phyloP scores from a whole-genome alignment of 2,329 filamentous ascomycete genomes.

The Penicillium capsulatum region DNA sequence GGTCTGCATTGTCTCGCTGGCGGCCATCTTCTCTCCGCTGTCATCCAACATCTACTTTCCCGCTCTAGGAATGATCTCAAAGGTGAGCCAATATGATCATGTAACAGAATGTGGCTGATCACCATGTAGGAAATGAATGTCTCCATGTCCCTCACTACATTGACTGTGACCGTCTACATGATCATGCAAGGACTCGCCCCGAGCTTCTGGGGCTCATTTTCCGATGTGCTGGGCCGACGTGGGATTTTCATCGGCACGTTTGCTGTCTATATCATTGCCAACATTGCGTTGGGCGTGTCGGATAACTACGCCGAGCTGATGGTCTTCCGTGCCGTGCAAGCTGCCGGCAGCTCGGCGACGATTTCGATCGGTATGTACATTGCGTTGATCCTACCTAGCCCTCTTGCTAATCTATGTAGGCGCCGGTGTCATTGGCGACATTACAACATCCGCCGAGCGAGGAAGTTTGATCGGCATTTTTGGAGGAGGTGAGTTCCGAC shows the following conservation, averaged over 20 bases:
- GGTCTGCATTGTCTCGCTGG: slow-evolving; percentile 38
- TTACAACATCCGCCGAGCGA: slow-evolving; percentile 36
- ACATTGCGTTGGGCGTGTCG: slow-evolving; percentile 45
- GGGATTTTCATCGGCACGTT: slow-evolving; percentile 47
- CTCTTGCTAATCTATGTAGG: slow-evolving; percentile 18
- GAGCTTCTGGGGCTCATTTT: slow-evolving; percentile 48
- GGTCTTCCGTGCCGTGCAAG: slow-evolving; percentile 47
- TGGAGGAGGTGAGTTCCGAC: slow-evolving; percentile 31
- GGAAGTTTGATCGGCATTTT: slow-evolving; percentile 40
- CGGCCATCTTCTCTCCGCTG: slow-evolving; percentile 44
- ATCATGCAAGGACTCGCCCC: slow-evolving; percentile 51
- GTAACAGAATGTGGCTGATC: neutral
- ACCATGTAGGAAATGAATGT: slow-evolving; percentile 21
- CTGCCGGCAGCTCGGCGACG: slow-evolving; percentile 47
- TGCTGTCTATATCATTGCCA: slow-evolving; percentile 46
- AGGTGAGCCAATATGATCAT: slow-evolving; percentile 10
- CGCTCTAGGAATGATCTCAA: slow-evolving; percentile 30
- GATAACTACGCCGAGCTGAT: slow-evolving; percentile 45
- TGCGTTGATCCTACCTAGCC: neutral
- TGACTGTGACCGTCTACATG: slow-evolving; percentile 46
- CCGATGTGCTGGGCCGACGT: slow-evolving; percentile 47
- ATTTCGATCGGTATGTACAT: slow-evolving; percentile 44
- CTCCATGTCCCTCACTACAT: slow-evolving; percentile 28
- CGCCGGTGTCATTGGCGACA: slow-evolving; percentile 43
- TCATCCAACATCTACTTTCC: slow-evolving; percentile 48